Conservation (phyloP, 495 filamentous ascomycete species). For the Pseudomonodictys pantanalensis region DNA sequence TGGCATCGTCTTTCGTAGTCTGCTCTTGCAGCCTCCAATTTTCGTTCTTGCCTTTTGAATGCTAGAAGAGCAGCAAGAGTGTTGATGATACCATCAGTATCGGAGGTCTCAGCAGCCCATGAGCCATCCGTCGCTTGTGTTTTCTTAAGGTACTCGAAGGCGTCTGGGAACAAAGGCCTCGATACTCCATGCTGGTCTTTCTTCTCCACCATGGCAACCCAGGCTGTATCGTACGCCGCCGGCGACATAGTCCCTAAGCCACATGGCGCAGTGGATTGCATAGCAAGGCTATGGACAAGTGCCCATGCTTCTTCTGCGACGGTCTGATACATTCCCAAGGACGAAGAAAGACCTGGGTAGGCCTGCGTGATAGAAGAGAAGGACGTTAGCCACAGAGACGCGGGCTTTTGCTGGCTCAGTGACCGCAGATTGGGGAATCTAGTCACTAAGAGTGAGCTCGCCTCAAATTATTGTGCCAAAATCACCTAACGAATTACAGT, state of each 20-base stretch:
- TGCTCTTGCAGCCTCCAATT: background rate
- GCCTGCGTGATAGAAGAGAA: background rate
- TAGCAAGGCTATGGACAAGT: slow-evolving; percentile 14
- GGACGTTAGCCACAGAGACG: too few relatives aligned
- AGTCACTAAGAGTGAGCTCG: too few relatives aligned
- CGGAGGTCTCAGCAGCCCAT: slow-evolving; percentile 24
- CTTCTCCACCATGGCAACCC: slow-evolving; percentile 29
- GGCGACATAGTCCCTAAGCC: slow-evolving; percentile 25
- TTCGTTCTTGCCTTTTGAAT: slow-evolving; percentile 13
- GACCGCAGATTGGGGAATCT: too few relatives aligned
- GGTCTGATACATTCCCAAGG: slow-evolving; percentile 21
- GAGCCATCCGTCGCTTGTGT: slow-evolving; percentile 23
- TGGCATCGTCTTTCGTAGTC: slow-evolving; percentile 13
- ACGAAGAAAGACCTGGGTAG: background rate
- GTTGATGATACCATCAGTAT: slow-evolving; percentile 29
- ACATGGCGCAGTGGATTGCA: slow-evolving; percentile 5
- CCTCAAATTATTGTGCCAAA: too few relatives aligned
- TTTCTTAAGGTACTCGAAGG: slow-evolving; percentile 19
- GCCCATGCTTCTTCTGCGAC: slow-evolving; percentile 25
- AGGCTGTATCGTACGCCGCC: slow-evolving; percentile 27
- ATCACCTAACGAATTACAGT: too few relatives aligned
- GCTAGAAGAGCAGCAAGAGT: slow-evolving; percentile 27
- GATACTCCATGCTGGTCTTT: slow-evolving; percentile 2
- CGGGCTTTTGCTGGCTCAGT: too few relatives aligned
- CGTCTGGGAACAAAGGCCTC: slow-evolving; percentile 21